Conservation (phyloP, 2,329 filamentous ascomycete species). For the Coniochaeta prunicola region DNA sequence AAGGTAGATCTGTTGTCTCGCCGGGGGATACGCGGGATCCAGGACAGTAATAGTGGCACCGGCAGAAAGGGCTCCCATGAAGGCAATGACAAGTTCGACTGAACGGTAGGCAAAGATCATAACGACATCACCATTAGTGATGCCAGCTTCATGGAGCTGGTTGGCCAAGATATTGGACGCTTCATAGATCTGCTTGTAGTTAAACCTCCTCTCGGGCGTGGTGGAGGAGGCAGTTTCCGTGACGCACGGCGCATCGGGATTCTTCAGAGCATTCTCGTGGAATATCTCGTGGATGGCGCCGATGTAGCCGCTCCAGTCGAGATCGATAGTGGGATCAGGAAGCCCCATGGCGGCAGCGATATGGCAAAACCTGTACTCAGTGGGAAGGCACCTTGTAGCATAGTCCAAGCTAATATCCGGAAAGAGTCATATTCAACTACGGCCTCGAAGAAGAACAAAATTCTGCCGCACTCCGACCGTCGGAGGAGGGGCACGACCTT, state of each 20-base stretch:
- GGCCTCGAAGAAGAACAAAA: neutral
- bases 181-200: conserved; percentile 81
- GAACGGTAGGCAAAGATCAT: conserved; percentile 85
- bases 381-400: too few relatives aligned
- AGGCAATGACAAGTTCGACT: conserved; percentile 58
- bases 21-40: conserved; percentile 76
- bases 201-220: conserved; percentile 60
- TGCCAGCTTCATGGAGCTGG: conserved; percentile 66
- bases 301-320: conserved; percentile 57
- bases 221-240: conserved; percentile 32
- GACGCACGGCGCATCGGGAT: conserved; percentile 54
- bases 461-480: neutral
- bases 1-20: conserved; percentile 67
- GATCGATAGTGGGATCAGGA: conserved; percentile 60
- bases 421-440: neutral
- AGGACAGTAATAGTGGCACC: conserved; percentile 60
- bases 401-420: too few relatives aligned
- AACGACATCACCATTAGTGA: conserved; percentile 76
- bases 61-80: conserved; percentile 66
- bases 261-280: conserved; percentile 53
- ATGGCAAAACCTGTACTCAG: neutral
- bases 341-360: conserved; percentile 15
- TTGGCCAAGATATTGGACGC: conserved; percentile 75
- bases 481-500: neutral
- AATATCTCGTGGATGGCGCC: conserved; percentile 64